Evolutionary conservation across 768 basidiomycete species (phyloP), one percentile per base, ranked within the genome.

Genomic region (Pleurotus sapidus): DNA sequence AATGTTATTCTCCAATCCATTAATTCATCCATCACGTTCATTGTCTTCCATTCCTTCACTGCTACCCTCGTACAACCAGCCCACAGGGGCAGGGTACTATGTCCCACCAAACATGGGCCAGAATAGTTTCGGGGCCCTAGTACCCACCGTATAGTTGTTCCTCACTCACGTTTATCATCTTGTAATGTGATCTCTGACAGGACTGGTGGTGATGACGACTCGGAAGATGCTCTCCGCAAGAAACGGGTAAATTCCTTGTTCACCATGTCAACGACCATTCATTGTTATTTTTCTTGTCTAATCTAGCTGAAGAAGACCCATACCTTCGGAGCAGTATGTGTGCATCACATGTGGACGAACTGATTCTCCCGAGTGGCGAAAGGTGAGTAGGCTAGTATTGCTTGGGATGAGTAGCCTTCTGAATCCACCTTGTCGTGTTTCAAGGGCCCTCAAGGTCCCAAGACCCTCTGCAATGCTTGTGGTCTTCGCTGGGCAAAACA

Each of bases 381-480:
- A 94, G 81, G 92, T 76, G 23, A 18, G 71, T 61, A 17, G 7
- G 37, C 34, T 43, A 45, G n/a, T 46, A 9, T 60, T 50, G 54
- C 9, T 37, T 46, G 30, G n/a, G 25, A 18, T 39, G 6, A 24
- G 55, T 57, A 64, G 39, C 4, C n/a, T 34, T 45, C 38, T 48
- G 15, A 46, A 34, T 17, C 11, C 3, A 18, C 20, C 58, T 59
- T 59, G 50, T 30, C 46, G 4, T 34, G 30, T 34, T 4, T 11
- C 30, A 61, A 91, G 91, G 96, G 96, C 9, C 96, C 96, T 1
- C 79, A 84, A 55, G 96, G 96, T 37, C 94, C 96, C 1, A 99
- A 98, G 75, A 97, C 96, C n/a, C 74, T 98, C 4, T 98, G 96
- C 77, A 97, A 98, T 71, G 95, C 95, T 2, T 97, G 96, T 62